Evolutionary conservation across 768 basidiomycete genomes (phyloP), one percentile per base, ranked within the genome.

Genomic region (Lentinula raphanica): DNA sequence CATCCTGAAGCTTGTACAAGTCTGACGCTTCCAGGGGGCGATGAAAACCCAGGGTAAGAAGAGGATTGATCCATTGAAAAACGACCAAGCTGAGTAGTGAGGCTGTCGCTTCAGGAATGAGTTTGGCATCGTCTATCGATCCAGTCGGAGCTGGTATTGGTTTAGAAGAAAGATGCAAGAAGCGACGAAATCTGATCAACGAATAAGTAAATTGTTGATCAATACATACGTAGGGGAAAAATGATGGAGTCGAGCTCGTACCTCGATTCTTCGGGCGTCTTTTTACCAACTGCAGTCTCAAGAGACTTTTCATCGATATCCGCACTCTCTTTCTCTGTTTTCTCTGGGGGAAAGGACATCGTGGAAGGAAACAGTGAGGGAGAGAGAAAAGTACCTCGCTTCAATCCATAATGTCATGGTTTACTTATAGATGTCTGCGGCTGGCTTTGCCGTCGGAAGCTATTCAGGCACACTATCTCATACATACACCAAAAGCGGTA

Each of bases 1-100:
- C 68, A 36, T 85, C 80, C 58, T 84, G 84, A 25, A 94, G 82
- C 69, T 84, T 88, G 77, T 87, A 94, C 3, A 95, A 76, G 70
- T 95, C 93, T 0, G 87, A 71, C 0, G 86, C 84, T 65, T 93
- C 88, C 2, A 96, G 78, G 1, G 93, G 90, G 7, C 93, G 81
- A 7, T 83, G 79, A 65, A 92, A 93, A 7, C 93, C 93, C 11
- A 93, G 74, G 9, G 74, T 69, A 61, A 95, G 78, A 23, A 94
- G 70, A 2, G 83, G 80, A 2, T 84, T 85, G 19, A 94, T 78
- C 92, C 93, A 94, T 44, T 71, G 69, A 62, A 93, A 95, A 31
- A 83, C 86, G 3, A 92, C 61, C 5, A 80, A 66, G 62, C 74
- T 79, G 60, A 84, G 78, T 68, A 82, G 79, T 38, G 77, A 75